These are phyloP conservation scores for Microdochium paspali DNA, from an alignment of 2,329 filamentous ascomycete genomes.

Conservation along the genomic window DNA sequence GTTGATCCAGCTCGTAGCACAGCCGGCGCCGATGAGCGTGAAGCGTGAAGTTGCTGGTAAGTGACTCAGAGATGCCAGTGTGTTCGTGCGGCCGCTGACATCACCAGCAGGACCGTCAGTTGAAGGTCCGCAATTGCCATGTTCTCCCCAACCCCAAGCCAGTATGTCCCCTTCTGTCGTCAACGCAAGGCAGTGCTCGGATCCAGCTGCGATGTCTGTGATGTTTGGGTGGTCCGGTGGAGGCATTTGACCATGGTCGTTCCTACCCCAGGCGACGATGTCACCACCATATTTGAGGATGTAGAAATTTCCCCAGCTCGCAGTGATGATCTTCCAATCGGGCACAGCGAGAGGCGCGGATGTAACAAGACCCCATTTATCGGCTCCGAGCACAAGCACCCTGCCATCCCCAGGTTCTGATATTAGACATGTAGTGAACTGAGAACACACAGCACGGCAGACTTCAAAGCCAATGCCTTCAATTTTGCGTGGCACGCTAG, in stretches of 20 bases:
- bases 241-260: constrained; percentile 76
- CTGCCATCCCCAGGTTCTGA: constrained; percentile 44
- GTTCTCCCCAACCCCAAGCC: constrained; percentile 95
- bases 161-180: constrained; percentile 57
- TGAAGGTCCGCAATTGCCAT: constrained; percentile 82
- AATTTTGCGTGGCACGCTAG: constrained; percentile 47
- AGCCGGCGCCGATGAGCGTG: constrained; percentile 66
- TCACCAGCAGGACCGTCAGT: constrained; percentile 46
- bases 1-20: constrained; percentile 78
- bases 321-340: constrained; percentile 59
- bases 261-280: constrained; percentile 68
- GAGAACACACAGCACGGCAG: constrained; percentile 62
- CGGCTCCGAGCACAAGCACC: constrained; percentile 59
- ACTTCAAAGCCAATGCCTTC: constrained; percentile 51
- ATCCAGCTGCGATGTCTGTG: constrained; percentile 65
- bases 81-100: constrained; percentile 60
- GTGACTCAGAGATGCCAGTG: constrained; percentile 50
- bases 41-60: constrained; percentile 43
- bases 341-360: constrained; percentile 41
- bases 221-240: constrained; percentile 51
- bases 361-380: constrained; percentile 61
- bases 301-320: constrained; percentile 78
- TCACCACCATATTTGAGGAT: constrained; percentile 52
- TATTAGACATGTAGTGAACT: constrained; percentile 75
- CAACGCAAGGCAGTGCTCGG: constrained; percentile 78